These are phyloP conservation scores for Emericellopsis cladophorae DNA, from an alignment of 2,329 filamentous ascomycete species.

Conservation along the genomic window DNA sequence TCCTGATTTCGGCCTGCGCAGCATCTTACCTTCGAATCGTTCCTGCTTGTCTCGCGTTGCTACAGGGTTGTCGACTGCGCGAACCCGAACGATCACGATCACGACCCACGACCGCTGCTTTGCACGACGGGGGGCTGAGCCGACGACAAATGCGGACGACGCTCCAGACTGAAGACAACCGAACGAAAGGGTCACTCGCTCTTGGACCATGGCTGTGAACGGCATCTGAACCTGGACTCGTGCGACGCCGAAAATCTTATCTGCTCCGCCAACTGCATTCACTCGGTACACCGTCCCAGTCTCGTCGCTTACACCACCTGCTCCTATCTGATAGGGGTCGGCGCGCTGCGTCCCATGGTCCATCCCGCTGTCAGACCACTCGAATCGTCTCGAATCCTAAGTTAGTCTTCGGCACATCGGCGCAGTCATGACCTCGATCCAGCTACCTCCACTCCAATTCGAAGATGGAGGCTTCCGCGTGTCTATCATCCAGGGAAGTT, in stretches of 20 bases:
- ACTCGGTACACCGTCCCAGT: slow-evolving; percentile 1
- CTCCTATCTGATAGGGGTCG: not conserved
- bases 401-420: not conserved
- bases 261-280: slow-evolving; percentile 1
- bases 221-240: not conserved
- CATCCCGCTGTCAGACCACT: not conserved
- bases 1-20: too few relatives aligned
- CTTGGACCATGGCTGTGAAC: too few relatives aligned
- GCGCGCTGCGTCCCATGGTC: not conserved
- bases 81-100: too few relatives aligned
- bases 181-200: too few relatives aligned
- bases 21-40: too few relatives aligned
- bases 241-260: not conserved
- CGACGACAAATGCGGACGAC: too few relatives aligned
- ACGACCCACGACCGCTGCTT: too few relatives aligned
- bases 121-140: too few relatives aligned
- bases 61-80: too few relatives aligned
- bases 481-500: slow-evolving; percentile 1
- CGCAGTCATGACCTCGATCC: slow-evolving; percentile 3
- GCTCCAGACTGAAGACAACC: too few relatives aligned
- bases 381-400: not conserved
- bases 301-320: not conserved
- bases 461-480: slow-evolving; percentile 3
- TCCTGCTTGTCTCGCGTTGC: too few relatives aligned
- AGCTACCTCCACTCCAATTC: slow-evolving; percentile 4